These are phyloP conservation scores for Suhomyces kilbournensis DNA, from an alignment of 805 yeast genomes.

Conservation along the genomic window DNA sequence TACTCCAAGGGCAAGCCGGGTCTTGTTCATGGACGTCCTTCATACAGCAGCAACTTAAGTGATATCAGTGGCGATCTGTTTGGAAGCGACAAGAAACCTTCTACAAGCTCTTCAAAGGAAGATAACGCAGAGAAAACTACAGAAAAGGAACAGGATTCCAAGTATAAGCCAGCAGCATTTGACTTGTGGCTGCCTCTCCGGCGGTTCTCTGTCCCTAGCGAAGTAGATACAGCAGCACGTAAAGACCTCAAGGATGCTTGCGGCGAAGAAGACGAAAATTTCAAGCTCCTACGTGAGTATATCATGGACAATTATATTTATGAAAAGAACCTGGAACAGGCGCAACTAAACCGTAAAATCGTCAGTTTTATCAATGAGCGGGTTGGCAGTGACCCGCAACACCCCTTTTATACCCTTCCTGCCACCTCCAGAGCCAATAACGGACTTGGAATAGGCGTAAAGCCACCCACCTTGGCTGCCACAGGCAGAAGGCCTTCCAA, in stretches of 20 bases:
- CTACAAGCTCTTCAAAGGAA: not conserved
- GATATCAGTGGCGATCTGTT: not conserved
- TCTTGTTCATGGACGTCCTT: not conserved
- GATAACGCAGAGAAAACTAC: not conserved
- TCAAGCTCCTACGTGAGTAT: constrained; percentile 12
- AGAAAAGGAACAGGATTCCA: not conserved
- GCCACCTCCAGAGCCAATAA: constrained; percentile 2
- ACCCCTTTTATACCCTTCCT: constrained; percentile 5
- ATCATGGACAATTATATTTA: constrained; percentile 14
- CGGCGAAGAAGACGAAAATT: constrained; percentile 5
- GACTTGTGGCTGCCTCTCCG: constrained; percentile 42
- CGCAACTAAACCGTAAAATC: constrained; percentile 5
- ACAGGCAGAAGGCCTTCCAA: not conserved
- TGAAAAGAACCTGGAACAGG: constrained; percentile 12
- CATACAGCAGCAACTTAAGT: constrained; percentile 1
- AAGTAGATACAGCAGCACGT: not conserved
- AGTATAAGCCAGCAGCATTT: constrained; percentile 46
- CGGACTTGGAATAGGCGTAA: not conserved
- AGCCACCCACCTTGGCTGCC: not conserved
- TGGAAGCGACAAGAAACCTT: not conserved
- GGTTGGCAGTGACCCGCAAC: constrained; percentile 1
- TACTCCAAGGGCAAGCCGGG: constrained; percentile 7
- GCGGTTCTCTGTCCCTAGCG: constrained; percentile 26
- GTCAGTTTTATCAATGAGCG: constrained; percentile 3
- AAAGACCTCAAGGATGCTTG: not conserved